Evolutionary conservation across 2,329 filamentous ascomycete genomes (phyloP), one percentile per base, ranked within the genome.

Genomic region (Ophiosphaerella narmari): DNA sequence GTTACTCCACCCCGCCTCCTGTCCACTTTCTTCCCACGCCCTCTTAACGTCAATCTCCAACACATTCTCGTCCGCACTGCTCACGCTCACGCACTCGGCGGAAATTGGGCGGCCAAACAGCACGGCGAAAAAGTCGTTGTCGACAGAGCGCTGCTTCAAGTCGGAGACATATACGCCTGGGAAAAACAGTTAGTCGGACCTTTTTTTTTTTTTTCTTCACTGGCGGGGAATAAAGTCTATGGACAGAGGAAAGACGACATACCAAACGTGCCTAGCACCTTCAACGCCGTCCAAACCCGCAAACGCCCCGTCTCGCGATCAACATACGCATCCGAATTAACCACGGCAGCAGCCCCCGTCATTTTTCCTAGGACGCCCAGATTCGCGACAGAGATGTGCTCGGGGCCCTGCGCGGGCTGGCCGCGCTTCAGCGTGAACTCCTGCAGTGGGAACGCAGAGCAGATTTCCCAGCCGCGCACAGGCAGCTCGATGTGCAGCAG

Each of bases 331-430:
- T 82, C 79, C n/a, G 78, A 86, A 33, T 78, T 80, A 1, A 87
- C 77, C 7, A 96, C 81, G 0, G 91, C 91, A 1, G 90, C 91
- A 1, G 87, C 85, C 0, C 91, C 93, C 0, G 91, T 91, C 89
- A 97, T 96, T 73, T 97, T 96, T 2, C 83, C 88, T 3, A 96
- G 58, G 2, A 97, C 77, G 0, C 93, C 93, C 1, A 97, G 73
- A 14, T 88, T 86, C 0, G 90, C 86, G 1, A 92, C 78, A 37
- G 75, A 75, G 0, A 87, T 75, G 0, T 71, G 62, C 1, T 56
- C 43, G 7, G 63, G 60, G 1, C 67, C 64, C 14, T 67, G 69
- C 55, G 33, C 76, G 65, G 38, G 65, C 39, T 77, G 69, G n/a
- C 75, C 76, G 1, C 75, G 71, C 9, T 63, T 52, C 5, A 74